phyloP scores from a whole-genome alignment of 208 protist species.

The Acanthamoeba healyi region DNA sequence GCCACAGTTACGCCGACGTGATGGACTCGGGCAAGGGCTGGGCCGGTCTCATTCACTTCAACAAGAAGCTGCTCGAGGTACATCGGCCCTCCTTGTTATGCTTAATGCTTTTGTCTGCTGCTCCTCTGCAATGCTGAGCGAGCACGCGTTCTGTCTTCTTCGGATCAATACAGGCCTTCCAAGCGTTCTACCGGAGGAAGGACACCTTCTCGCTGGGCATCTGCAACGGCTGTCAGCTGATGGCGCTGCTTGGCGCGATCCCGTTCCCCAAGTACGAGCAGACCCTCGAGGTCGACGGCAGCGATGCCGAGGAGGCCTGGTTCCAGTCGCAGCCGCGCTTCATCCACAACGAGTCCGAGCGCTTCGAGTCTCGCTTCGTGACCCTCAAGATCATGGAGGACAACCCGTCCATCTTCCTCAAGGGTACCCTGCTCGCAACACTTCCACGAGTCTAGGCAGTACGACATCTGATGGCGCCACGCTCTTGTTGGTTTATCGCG shows the following conservation, averaged over 20 bases:
- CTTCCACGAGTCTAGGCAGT: not conserved
- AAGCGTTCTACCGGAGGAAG: slow-evolving; percentile 81
- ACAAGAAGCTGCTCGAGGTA: slow-evolving; percentile 69
- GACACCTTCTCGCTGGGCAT: slow-evolving; percentile 87
- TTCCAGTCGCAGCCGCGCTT: slow-evolving; percentile 86
- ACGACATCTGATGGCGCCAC: not conserved
- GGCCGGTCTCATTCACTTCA: slow-evolving; percentile 83
- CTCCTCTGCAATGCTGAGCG: too few species aligned
- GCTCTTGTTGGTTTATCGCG: not conserved
- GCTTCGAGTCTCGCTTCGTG: slow-evolving; percentile 87
- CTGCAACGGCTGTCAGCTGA: slow-evolving; percentile 90
- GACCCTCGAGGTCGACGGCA: slow-evolving; percentile 41
- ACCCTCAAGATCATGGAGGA: slow-evolving; percentile 81
- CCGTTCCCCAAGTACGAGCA: slow-evolving; percentile 74
- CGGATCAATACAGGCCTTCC: slow-evolving; percentile 78
- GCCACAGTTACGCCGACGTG: slow-evolving; percentile 87
- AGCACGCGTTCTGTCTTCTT: not conserved
- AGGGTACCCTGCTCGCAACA: slow-evolving; percentile 15
- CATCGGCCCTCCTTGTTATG: too few species aligned
- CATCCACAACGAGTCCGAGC: slow-evolving; percentile 87
- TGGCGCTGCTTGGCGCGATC: slow-evolving; percentile 89
- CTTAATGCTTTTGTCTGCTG: too few species aligned
- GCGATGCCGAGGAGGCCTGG: slow-evolving; percentile 42
- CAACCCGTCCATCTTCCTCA: slow-evolving; percentile 85
- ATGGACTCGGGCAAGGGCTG: slow-evolving; percentile 91